These are phyloP conservation scores for Echium plantagineum DNA, from an alignment of 257 asterid species.

Conservation along the genomic window DNA sequence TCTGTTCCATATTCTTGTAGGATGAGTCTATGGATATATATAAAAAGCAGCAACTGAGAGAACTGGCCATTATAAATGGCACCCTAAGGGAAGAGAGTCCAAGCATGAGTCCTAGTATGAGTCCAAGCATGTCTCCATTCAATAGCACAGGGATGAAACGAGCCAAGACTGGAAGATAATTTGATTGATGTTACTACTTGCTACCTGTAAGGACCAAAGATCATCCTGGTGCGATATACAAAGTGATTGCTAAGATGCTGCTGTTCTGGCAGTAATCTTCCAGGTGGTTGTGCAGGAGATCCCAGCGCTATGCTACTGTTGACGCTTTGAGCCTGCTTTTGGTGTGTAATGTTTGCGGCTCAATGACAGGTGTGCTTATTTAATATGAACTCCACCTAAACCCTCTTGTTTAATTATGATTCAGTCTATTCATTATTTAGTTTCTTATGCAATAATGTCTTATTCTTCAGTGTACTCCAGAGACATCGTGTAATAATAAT, in stretches of 20 bases:
- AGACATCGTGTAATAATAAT: too few species aligned
- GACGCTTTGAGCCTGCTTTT: background rate
- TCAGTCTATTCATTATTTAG: too few species aligned
- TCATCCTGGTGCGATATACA: background rate
- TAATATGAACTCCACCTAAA: background rate
- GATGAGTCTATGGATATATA: slow-evolving; percentile 65
- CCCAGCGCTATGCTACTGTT: background rate
- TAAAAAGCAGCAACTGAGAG: slow-evolving; percentile 70
- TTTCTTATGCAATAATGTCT: too few species aligned
- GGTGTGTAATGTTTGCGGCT: background rate
- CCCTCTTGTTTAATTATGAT: background rate
- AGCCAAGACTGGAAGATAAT: slow-evolving; percentile 56
- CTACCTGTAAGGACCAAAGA: background rate
- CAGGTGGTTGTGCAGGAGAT: background rate
- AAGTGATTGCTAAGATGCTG: background rate
- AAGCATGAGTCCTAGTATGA: slow-evolving; percentile 71
- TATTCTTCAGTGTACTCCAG: too few species aligned
- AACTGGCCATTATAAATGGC: slow-evolving; percentile 65
- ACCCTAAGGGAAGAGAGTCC: slow-evolving; percentile 70
- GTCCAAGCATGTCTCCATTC: slow-evolving; percentile 80
- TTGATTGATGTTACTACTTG: background rate
- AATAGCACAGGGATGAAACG: slow-evolving; percentile 58
- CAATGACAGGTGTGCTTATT: background rate
- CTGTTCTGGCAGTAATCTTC: background rate
- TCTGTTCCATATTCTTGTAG: slow-evolving; percentile 15